These are phyloP conservation scores for Cucurbita pepo DNA, from an alignment of 306 rosid species.

Conservation along the genomic window DNA sequence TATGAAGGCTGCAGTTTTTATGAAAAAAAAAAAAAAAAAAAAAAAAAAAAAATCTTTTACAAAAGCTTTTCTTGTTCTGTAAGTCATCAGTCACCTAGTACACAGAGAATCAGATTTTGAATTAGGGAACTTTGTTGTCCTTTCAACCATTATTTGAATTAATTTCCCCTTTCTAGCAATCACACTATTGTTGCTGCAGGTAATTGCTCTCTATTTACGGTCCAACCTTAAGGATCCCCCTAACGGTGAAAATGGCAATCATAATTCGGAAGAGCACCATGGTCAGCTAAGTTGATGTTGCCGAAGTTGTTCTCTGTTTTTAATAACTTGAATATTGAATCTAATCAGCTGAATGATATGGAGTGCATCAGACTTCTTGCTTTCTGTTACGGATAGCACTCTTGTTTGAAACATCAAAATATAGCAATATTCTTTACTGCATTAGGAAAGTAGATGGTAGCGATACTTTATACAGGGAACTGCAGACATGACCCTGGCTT, in stretches of 20 bases:
- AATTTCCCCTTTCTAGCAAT: not conserved
- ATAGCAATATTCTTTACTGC: not conserved
- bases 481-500: not conserved
- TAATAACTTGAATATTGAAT: not conserved
- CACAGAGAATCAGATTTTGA: not conserved
- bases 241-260: constrained; percentile 21
- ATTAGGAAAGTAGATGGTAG: not conserved
- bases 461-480: not conserved
- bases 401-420: not conserved
- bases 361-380: not conserved
- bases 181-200: constrained; percentile 26
- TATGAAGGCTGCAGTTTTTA: not conserved
- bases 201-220: constrained; percentile 66
- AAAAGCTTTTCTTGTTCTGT: not conserved
- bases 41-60: no score
- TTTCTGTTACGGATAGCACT: not conserved
- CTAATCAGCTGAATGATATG: not conserved
- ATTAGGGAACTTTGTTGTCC: not conserved
- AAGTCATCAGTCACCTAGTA: not conserved
- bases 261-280: constrained; percentile 18
- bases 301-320: not conserved
- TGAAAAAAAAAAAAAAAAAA: no score
- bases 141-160: not conserved
- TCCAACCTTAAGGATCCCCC: constrained; percentile 53
- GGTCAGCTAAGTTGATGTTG: constrained; percentile 33